phyloP scores from a whole-genome alignment of 1,139 yeast species.

The Taphrina wiesneri region DNA sequence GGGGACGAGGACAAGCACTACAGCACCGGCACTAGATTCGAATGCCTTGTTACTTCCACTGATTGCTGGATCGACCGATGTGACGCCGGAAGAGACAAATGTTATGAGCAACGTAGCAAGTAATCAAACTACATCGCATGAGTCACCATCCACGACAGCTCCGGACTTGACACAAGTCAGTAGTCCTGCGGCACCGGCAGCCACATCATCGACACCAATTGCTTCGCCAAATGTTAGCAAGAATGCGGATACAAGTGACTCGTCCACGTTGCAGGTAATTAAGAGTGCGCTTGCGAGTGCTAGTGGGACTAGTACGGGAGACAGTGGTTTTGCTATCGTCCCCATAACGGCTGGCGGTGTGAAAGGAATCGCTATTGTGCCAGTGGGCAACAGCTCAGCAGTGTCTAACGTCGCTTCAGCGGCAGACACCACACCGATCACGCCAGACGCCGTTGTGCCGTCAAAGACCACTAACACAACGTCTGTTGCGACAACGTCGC shows the following conservation, averaged over 20 bases:
- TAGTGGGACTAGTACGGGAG: neutral
- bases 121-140: neutral
- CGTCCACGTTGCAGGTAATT: neutral
- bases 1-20: neutral
- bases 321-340: slow-evolving; percentile 9
- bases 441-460: neutral
- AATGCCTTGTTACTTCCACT: neutral
- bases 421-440: neutral
- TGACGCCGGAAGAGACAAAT: neutral
- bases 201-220: neutral
- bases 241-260: neutral
- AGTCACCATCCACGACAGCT: neutral
- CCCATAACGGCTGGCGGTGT: slow-evolving; percentile 28
- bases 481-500: neutral
- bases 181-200: neutral
- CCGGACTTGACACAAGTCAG: neutral
- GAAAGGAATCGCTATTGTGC: slow-evolving; percentile 26
- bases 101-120: neutral
- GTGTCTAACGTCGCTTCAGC: neutral
- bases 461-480: neutral
- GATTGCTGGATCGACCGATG: neutral
- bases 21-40: neutral
- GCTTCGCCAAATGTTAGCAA: neutral
- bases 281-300: neutral
- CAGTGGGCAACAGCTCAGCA: neutral